phyloP scores from a whole-genome alignment of 116 monocot genomes.

The Zostera marina region DNA sequence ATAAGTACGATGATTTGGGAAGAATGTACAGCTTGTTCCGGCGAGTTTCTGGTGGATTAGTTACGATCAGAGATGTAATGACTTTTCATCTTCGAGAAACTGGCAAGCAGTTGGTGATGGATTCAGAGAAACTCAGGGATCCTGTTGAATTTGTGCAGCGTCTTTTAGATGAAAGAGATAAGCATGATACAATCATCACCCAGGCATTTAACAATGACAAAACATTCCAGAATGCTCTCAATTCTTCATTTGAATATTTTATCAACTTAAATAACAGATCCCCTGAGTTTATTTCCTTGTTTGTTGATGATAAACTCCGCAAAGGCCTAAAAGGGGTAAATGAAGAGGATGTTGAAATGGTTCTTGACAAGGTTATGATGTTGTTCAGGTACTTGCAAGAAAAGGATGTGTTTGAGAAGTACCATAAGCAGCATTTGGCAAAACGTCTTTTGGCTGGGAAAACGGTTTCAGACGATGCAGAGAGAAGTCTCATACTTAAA shows the following conservation, averaged over 20 bases:
- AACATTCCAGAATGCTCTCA: constrained; percentile 85
- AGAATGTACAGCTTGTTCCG: constrained; percentile 78
- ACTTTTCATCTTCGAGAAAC: constrained; percentile 75
- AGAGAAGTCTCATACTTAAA: constrained; percentile 83
- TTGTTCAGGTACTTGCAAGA: constrained; percentile 75
- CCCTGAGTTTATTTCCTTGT: constrained; percentile 79
- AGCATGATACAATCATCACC: constrained; percentile 67
- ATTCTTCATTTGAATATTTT: constrained; percentile 85
- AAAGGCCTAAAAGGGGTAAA: constrained; percentile 58
- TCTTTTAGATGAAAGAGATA: constrained; percentile 65
- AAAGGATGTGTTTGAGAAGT: constrained; percentile 91
- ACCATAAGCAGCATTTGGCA: constrained; percentile 95
- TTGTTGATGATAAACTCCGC: constrained; percentile 83
- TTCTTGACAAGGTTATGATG: constrained; percentile 92
- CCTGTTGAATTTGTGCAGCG: constrained; percentile 92
- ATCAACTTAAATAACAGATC: constrained; percentile 79
- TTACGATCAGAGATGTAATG: constrained; percentile 70
- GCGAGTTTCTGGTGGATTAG: constrained; percentile 62
- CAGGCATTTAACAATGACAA: constrained; percentile 72
- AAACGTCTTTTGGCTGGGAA: constrained; percentile 82
- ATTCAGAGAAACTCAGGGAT: constrained; percentile 68
- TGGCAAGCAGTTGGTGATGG: constrained; percentile 67
- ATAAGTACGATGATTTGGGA: constrained; percentile 70
- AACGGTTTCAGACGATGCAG: constrained; percentile 84
- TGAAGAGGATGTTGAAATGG: constrained; percentile 74